Evolutionary conservation across 768 basidiomycete genomes (phyloP).

Genomic region (Floccularia luteovirens): DNA sequence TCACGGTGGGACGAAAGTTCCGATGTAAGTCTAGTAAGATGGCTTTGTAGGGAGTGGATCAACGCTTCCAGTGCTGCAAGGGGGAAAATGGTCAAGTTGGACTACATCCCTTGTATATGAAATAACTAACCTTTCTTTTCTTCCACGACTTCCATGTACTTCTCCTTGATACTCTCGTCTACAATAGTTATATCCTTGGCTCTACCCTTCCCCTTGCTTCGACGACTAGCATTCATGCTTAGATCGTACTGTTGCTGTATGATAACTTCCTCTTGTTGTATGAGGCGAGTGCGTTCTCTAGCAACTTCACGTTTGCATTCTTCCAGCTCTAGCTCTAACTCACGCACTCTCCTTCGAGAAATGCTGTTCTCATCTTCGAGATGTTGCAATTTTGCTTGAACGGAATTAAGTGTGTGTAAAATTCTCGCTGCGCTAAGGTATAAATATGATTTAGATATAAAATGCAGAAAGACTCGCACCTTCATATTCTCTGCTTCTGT

Average conservation of each 20-base stretch:
- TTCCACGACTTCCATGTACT: conserved; percentile 74
- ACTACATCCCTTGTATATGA: background rate
- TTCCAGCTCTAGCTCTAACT: conserved; percentile 84
- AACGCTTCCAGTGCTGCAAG: conserved; percentile 71
- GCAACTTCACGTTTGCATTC: conserved; percentile 74
- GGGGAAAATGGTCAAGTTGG: conserved; percentile 11
- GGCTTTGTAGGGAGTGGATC: conserved; percentile 62
- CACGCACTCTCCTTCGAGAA: conserved; percentile 75
- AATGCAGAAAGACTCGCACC: conserved; percentile 31
- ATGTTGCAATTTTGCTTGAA: conserved; percentile 62
- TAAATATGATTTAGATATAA: background rate
- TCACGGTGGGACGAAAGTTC: conserved; percentile 75
- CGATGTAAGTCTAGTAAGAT: conserved; percentile 69
- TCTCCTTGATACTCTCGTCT: conserved; percentile 30
- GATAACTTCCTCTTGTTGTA: conserved; percentile 46
- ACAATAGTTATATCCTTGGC: conserved; percentile 21
- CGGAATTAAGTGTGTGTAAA: conserved; percentile 47
- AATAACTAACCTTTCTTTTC: conserved; percentile 78
- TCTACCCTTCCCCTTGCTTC: conserved; percentile 30
- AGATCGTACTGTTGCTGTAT: conserved; percentile 24
- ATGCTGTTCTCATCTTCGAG: conserved; percentile 80
- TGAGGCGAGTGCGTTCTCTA: conserved; percentile 56
- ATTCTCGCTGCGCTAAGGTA: conserved; percentile 50
- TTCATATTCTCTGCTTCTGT: conserved; percentile 51
- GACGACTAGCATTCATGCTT: conserved; percentile 13